Evolutionary conservation across 2,329 filamentous ascomycete genomes (phyloP).

Genomic region (Didymella lethalis): DNA sequence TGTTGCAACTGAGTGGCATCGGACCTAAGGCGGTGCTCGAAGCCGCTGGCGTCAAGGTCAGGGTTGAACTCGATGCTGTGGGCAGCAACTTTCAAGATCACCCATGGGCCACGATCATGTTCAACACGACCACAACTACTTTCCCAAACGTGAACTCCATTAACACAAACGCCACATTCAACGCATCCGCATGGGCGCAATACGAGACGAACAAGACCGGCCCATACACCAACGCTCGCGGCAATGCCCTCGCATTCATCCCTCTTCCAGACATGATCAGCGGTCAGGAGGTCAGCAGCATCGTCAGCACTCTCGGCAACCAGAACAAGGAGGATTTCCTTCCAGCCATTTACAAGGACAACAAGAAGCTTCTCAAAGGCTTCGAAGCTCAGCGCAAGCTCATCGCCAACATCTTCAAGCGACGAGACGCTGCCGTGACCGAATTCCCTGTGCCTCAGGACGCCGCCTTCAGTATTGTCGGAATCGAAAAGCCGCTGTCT

Average conservation of each 20-base stretch:
- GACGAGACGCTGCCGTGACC: conserved; percentile 31
- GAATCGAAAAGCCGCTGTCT: conserved; percentile 45
- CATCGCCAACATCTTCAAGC: conserved; percentile 32
- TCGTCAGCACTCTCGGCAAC: conserved; percentile 25
- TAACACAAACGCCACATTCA: conserved; percentile 43
- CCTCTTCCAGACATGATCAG: conserved; percentile 34
- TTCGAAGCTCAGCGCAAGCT: conserved; percentile 34
- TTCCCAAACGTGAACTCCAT: conserved; percentile 36
- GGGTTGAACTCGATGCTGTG: conserved; percentile 40
- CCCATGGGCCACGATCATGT: conserved; percentile 30
- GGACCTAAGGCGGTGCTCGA: conserved; percentile 39
- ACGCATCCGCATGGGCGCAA: conserved; percentile 40
- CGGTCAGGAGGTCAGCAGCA: conserved; percentile 9
- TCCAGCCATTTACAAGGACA: conserved; percentile 32
- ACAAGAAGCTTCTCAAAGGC: conserved; percentile 30
- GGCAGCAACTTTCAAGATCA: conserved; percentile 49
- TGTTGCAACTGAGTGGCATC: conserved; percentile 51
- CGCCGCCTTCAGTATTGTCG: conserved; percentile 34
- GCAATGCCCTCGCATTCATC: conserved; percentile 37
- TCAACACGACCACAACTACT: conserved; percentile 32
- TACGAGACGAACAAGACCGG: conserved; percentile 46
- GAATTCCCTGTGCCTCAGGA: conserved; percentile 50
- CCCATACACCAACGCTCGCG: conserved; percentile 36
- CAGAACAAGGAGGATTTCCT: conserved; percentile 36
- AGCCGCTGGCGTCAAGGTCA: conserved; percentile 38